Percentiles rank a stretch among this genome's conserved stretches.
Evolutionary conservation across 1,284 basidiomycete genomes (phyloP).

Genomic region (Rhodotorula mucilaginosa): DNA sequence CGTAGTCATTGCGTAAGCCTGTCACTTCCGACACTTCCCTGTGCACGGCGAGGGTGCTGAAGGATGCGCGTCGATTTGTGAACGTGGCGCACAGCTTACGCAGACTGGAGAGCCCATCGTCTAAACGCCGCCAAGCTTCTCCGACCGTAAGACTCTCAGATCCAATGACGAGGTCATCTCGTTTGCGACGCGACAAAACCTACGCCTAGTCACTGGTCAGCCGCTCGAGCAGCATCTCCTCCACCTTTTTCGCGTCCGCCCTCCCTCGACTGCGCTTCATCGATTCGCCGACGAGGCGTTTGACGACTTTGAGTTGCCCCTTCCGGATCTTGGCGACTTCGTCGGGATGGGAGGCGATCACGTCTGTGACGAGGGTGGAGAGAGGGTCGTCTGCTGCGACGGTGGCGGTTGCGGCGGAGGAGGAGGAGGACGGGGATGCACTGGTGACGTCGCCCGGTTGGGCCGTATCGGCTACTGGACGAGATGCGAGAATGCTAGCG

Average conservation of each 20-base stretch:
- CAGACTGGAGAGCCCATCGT: too few relatives aligned
- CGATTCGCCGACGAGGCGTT: constrained; percentile 81
- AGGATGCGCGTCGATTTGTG: too few relatives aligned
- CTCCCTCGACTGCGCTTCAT: constrained; percentile 80
- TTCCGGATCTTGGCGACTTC: constrained; percentile 67
- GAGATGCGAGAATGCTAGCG: not conserved
- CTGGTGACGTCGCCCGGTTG: too few relatives aligned
- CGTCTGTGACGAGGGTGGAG: not conserved
- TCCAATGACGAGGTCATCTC: too few relatives aligned
- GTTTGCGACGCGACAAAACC: too few relatives aligned
- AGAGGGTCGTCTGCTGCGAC: constrained; percentile 43
- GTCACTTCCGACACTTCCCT: too few relatives aligned
- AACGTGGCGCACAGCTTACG: too few relatives aligned
- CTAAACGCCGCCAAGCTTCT: too few relatives aligned
- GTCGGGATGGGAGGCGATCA: constrained; percentile 49
- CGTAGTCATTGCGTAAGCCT: too few relatives aligned
- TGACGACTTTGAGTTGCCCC: constrained; percentile 78
- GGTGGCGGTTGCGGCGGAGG: not conserved
- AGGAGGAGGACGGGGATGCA: constrained; percentile 18
- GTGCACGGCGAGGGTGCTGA: too few relatives aligned
- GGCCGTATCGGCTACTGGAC: not conserved
- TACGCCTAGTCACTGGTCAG: not conserved
- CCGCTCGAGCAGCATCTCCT: constrained; percentile 24
- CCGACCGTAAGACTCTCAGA: too few relatives aligned
- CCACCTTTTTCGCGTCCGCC: constrained; percentile 60